Conservation (phyloP, 495 filamentous ascomycete species). For the Filosporella fistucella region DNA sequence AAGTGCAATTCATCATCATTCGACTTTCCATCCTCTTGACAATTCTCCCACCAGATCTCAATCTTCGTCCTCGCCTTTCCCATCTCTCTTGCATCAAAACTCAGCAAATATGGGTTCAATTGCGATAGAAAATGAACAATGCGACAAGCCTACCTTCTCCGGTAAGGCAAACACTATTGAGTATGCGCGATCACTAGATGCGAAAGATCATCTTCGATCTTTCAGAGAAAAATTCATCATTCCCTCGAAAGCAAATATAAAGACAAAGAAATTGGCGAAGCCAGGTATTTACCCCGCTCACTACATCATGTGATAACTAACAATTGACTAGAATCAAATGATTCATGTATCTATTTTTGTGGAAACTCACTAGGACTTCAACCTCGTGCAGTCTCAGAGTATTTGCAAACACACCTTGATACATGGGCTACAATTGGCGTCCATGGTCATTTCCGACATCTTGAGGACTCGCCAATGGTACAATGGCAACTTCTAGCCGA, state of each 20-base stretch:
- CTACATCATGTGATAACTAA: constrained; percentile 27
- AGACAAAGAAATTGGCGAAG: constrained; percentile 52
- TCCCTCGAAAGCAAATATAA: constrained; percentile 75
- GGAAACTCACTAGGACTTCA: constrained; percentile 94
- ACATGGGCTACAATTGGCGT: constrained; percentile 92
- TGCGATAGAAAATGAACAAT: constrained; percentile 5
- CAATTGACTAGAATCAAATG: constrained; percentile 24
- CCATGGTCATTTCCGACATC: constrained; percentile 80
- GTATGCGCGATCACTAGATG: constrained; percentile 63
- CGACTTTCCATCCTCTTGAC: neutral
- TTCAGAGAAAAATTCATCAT: constrained; percentile 79
- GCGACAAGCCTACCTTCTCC: constrained; percentile 16
- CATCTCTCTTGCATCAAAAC: neutral
- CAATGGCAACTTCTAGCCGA: constrained; percentile 45
- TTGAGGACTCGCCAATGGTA: constrained; percentile 57
- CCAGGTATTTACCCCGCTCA: constrained; percentile 31
- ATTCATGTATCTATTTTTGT: constrained; percentile 76
- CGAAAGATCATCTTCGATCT: constrained; percentile 57
- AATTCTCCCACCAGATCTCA: too few relatives aligned
- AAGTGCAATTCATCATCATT: neutral
- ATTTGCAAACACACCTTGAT: constrained; percentile 70
- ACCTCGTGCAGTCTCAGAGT: constrained; percentile 63
- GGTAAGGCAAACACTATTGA: constrained; percentile 27
- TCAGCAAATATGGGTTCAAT: constrained; percentile 17
- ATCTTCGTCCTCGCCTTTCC: too few relatives aligned